Base-by-base conservation (phyloP, 2,329 filamentous ascomycete genomes). In the Apiospora sp. region DNA sequence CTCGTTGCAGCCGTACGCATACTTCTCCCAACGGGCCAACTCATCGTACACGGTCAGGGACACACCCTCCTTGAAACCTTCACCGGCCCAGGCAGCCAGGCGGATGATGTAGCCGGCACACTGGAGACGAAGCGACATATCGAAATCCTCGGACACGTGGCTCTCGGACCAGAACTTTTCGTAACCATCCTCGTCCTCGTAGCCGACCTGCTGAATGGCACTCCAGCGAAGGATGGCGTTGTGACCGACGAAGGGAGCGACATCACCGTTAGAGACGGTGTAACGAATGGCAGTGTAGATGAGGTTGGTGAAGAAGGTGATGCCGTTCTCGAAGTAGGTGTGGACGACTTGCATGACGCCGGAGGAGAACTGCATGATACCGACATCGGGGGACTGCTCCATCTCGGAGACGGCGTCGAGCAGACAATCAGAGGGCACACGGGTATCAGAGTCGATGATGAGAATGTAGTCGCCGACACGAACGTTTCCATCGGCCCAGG, bases 61-160 rank as follows among this genome's bases (percentile, higher is more conserved):
- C 0, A 94, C 92, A 74, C 92, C 92, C 77, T 94, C 92, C 78
- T 94, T 90, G 83, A 94, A 94, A 8, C 90, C 92, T 6, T 90
- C 88, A 48, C 89, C 88, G 71, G 91, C 89, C 82, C 93, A 94
- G 0, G 91, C 88, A 14, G 89, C 92, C 0, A 94, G 85, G 16
- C 93, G 91, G 67, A 94, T 89, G 48, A 90, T 86, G 80, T 92
- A 93, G 34, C 92, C 92, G 24, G 84, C 85, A 75, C 89, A 90
- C 80, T 95, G 93, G 5, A 94, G 86, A 48, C 92, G 91, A 0
- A 95, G 86, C 14, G 91, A 88, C 83, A 94, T 93, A 74, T 94
- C 92, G 71, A 94, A 94, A 77, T 95, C 93, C 74, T 95, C 93
- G 0, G 92, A 94, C 0, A 95, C 93, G 76, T 92, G 92, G 5